These are phyloP conservation scores for Chloromonas sp. DNA, from an alignment of 163 green algal genomes.

Conservation along the genomic window DNA sequence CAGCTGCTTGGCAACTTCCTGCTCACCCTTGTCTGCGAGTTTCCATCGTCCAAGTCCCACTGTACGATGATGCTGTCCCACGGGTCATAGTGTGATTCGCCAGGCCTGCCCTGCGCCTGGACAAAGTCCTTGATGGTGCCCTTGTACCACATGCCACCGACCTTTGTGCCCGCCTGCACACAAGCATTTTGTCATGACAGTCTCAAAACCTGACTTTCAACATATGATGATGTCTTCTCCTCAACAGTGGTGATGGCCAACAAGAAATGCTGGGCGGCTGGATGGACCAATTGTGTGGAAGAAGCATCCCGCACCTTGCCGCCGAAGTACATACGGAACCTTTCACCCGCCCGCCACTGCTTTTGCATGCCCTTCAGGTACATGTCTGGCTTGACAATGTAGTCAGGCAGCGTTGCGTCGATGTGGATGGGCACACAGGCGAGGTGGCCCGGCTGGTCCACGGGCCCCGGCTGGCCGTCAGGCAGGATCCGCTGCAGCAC, in stretches of 20 bases:
- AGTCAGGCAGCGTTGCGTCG: constrained; percentile 68
- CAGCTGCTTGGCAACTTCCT: no score
- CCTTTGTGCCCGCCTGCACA: constrained; percentile 13
- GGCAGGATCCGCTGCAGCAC: constrained; percentile 38
- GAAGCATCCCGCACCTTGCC: constrained; percentile 24
- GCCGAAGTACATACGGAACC: constrained; percentile 74
- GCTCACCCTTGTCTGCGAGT: no score
- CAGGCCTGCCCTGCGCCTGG: neutral
- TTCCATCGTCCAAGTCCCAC: neutral
- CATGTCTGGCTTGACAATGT: constrained; percentile 41
- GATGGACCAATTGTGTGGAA: neutral
- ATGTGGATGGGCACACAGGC: constrained; percentile 55
- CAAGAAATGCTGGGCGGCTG: no score
- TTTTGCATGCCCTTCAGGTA: constrained; percentile 48
- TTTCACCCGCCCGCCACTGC: constrained; percentile 56
- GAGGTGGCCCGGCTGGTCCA: neutral
- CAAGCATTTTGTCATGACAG: neutral
- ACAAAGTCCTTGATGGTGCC: neutral
- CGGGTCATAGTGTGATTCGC: neutral
- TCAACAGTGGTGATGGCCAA: no score
- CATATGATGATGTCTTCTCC: neutral
- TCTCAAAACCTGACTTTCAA: neutral
- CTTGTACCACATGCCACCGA: constrained; percentile 17
- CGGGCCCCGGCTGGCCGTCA: neutral
- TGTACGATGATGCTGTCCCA: neutral